These are phyloP conservation scores for baker's yeast (Saccharomyces cerevisiae) DNA, from an alignment of 805 yeast species.

Conservation along the genomic window DNA sequence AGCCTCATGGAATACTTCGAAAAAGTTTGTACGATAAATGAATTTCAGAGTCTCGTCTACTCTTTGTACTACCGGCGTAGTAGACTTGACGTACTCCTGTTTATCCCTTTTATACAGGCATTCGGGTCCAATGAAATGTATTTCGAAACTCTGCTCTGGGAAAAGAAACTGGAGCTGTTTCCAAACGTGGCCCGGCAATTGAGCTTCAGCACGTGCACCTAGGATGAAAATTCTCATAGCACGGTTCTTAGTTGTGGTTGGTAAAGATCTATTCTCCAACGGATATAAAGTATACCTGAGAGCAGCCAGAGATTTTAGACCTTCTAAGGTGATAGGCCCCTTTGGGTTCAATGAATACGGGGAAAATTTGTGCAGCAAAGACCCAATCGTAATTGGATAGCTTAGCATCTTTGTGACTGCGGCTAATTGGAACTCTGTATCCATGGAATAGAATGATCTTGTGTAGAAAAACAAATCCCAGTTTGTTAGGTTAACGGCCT, in stretches of 20 bases:
- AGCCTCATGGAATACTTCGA: conserved; percentile 82
- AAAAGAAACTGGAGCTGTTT: conserved; percentile 79
- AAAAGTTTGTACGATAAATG: conserved; percentile 81
- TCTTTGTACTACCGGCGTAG: conserved; percentile 63
- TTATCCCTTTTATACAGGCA: conserved; percentile 66
- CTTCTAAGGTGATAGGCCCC: conserved; percentile 86
- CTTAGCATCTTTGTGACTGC: conserved; percentile 91
- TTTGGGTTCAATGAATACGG: conserved; percentile 76
- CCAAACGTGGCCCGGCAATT: conserved; percentile 93
- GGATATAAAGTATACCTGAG: conserved; percentile 85
- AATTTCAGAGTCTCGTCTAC: conserved; percentile 66
- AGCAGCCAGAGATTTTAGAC: conserved; percentile 88
- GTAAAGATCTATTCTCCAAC: conserved; percentile 21
- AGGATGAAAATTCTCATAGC: conserved; percentile 83
- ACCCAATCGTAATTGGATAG: conserved; percentile 84
- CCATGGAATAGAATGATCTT: conserved; percentile 89
- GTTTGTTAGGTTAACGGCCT: conserved; percentile 61
- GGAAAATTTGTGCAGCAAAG: conserved; percentile 72
- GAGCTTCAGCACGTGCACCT: conserved; percentile 89
- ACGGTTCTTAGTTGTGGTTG: conserved; percentile 63
- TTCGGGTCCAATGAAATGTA: conserved; percentile 94
- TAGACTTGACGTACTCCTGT: conserved; percentile 48
- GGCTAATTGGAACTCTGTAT: conserved; percentile 90
- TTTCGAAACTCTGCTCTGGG: conserved; percentile 74
- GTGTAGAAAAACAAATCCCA: conserved; percentile 96